phyloP scores from a whole-genome alignment of 805 yeast species.

The Metschnikowia anglica region DNA sequence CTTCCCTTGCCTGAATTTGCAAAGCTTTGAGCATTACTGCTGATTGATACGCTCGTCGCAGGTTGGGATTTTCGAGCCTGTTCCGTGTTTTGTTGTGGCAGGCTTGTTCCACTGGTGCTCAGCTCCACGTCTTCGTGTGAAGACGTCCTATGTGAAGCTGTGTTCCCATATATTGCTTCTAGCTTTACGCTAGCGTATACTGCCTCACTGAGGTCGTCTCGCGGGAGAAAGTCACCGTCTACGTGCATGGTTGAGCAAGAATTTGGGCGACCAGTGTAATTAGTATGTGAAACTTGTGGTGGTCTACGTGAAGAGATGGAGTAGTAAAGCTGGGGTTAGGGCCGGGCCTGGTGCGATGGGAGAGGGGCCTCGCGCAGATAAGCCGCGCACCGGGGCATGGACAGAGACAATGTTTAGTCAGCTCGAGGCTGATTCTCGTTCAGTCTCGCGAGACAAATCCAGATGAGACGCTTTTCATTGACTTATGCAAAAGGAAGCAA shows the following conservation, averaged over 20 bases:
- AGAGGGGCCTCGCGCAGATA: too few species aligned
- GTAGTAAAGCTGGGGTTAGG: too few species aligned
- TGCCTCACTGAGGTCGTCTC: constrained; percentile 33
- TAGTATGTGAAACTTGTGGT: too few species aligned
- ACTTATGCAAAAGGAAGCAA: too few species aligned
- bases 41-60: neutral
- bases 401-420: too few species aligned
- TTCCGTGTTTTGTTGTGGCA: neutral
- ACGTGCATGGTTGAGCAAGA: constrained; percentile 1
- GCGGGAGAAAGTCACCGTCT: constrained; percentile 24
- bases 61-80: neutral
- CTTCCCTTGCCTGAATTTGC: neutral
- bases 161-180: constrained; percentile 21
- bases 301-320: too few species aligned
- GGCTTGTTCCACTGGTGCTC: neutral
- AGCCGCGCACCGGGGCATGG: too few species aligned
- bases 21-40: neutral
- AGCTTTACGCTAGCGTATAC: constrained; percentile 31
- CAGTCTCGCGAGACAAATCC: too few species aligned
- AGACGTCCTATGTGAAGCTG: neutral
- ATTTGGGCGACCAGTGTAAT: too few species aligned
- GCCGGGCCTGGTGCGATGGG: too few species aligned
- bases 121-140: neutral
- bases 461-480: too few species aligned
- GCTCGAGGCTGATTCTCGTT: too few species aligned